Conservation (phyloP, 495 filamentous ascomycete genomes). For the Daldinia grandis region DNA sequence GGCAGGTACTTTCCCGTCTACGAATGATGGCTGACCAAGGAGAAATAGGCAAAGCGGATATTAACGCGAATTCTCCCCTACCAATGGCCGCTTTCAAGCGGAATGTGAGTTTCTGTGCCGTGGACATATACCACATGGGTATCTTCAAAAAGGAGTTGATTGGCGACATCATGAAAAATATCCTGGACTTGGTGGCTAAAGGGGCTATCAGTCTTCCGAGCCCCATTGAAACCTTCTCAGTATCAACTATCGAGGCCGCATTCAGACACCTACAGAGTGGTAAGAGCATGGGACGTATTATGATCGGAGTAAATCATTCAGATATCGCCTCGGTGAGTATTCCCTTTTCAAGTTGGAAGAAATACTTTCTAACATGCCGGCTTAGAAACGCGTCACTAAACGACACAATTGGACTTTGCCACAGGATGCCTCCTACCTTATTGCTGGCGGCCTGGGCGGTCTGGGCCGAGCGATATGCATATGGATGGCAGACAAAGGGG, state of each 20-base stretch:
- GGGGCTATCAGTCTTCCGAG: not conserved
- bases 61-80: not conserved
- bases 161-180: not conserved
- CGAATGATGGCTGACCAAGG: not conserved
- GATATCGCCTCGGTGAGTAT: not conserved
- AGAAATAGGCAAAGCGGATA: not conserved
- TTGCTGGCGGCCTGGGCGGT: slow-evolving; percentile 39
- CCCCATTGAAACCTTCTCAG: not conserved
- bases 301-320: not conserved
- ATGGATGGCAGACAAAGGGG: slow-evolving; percentile 31
- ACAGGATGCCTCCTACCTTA: slow-evolving; percentile 51
- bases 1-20: not conserved
- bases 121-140: not conserved
- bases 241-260: not conserved
- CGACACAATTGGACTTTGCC: not conserved
- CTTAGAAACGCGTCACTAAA: not conserved
- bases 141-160: not conserved
- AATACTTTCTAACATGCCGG: not conserved
- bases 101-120: not conserved
- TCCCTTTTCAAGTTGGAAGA: not conserved
- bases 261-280: not conserved
- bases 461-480: slow-evolving; percentile 25
- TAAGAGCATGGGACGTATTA: not conserved
- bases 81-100: not conserved
- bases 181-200: not conserved